Evolutionary conservation across 345 rosid genomes (phyloP).

Genomic region (Rhizophora mangle): DNA sequence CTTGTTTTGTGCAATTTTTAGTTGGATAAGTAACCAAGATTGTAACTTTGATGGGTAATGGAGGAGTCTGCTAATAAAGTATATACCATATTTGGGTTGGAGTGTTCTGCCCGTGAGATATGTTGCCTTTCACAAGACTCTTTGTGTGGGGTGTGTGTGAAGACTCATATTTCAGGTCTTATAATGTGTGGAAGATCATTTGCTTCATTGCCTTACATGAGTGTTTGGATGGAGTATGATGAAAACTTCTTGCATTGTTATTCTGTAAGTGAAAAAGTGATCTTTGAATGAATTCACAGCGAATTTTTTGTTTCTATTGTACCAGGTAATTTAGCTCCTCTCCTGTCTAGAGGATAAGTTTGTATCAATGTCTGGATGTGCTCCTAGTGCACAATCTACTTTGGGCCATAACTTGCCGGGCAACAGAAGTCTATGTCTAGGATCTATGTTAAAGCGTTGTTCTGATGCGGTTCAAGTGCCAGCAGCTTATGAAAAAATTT

Average conservation of each 20-base stretch:
- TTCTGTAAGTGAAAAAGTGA: no score
- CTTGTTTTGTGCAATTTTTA: neutral
- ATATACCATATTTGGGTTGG: no score
- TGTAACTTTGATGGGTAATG: neutral
- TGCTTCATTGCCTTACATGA: no score
- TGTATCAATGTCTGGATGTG: constrained; percentile 14
- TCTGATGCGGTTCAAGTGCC: constrained; percentile 15
- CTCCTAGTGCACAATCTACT: neutral
- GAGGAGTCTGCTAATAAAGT: neutral
- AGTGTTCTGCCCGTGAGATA: no score
- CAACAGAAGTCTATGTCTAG: neutral
- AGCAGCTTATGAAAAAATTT: neutral
- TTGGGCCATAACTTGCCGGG: constrained; percentile 1
- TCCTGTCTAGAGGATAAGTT: constrained; percentile 26
- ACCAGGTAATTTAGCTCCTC: constrained; percentile 14
- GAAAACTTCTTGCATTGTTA: no score
- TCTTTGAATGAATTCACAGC: no score
- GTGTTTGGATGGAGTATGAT: no score
- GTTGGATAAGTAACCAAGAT: neutral
- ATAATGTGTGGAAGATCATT: no score
- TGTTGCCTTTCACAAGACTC: no score
- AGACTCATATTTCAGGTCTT: no score
- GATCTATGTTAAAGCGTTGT: constrained; percentile 20
- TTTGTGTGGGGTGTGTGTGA: no score
- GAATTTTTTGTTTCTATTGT: neutral